phyloP scores from a whole-genome alignment of 2,329 filamentous ascomycete species.

The Didymella keratinophila region DNA sequence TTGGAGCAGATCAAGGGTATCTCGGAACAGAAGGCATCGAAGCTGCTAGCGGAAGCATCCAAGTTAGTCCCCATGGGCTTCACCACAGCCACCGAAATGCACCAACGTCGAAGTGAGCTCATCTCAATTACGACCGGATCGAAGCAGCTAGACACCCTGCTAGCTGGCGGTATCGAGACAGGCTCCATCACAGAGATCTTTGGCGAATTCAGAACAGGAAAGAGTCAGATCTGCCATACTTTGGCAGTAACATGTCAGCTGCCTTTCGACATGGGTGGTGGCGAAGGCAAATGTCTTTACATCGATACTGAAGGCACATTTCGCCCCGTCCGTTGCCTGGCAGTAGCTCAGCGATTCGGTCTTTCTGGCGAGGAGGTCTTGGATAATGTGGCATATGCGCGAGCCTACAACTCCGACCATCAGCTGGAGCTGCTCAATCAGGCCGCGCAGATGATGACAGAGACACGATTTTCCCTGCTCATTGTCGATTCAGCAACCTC shows the following conservation, averaged over 20 bases:
- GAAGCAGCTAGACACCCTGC: slow-evolving; percentile 93
- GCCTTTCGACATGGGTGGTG: slow-evolving; percentile 98
- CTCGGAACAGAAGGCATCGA: slow-evolving; percentile 93
- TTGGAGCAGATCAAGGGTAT: slow-evolving; percentile 98
- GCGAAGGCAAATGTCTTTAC: slow-evolving; percentile 97
- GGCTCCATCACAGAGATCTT: slow-evolving; percentile 98
- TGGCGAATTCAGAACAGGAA: slow-evolving; percentile 96
- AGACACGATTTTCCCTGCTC: slow-evolving; percentile 94
- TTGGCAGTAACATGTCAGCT: slow-evolving; percentile 98
- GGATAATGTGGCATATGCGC: slow-evolving; percentile 97
- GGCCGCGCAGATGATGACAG: slow-evolving; percentile 98
- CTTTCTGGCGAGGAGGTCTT: slow-evolving; percentile 96
- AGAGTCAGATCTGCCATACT: slow-evolving; percentile 98
- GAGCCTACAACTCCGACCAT: slow-evolving; percentile 98
- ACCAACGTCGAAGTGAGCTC: slow-evolving; percentile 91
- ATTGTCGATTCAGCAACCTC: slow-evolving; percentile 96
- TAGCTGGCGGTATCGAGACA: slow-evolving; percentile 94
- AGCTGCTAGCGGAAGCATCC: slow-evolving; percentile 91
- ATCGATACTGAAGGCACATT: slow-evolving; percentile 99
- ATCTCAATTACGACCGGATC: slow-evolving; percentile 98
- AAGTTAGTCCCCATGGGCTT: slow-evolving; percentile 99
- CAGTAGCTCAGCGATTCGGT: slow-evolving; percentile 93
- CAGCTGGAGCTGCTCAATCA: slow-evolving; percentile 94
- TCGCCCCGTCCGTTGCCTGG: slow-evolving; percentile 83
- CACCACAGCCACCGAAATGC: slow-evolving; percentile 98